These are phyloP conservation scores for Fusarium chaquense DNA, from an alignment of 2,329 filamentous ascomycete species.

Conservation along the genomic window DNA sequence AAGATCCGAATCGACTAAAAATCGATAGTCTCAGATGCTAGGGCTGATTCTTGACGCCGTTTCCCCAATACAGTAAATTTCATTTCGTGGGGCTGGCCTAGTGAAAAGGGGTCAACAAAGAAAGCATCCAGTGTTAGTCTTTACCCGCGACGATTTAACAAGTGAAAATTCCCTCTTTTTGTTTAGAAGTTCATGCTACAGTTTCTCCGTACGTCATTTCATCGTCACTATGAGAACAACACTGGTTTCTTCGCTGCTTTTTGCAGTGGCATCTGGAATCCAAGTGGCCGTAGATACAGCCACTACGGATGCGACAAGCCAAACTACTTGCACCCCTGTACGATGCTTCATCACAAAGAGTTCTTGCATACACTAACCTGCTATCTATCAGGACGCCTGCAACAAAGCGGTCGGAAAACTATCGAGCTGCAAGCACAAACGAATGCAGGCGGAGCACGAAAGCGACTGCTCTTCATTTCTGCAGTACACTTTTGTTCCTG, in stretches of 20 bases:
- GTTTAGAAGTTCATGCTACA: accelerated
- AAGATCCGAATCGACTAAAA: not conserved
- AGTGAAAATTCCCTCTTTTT: not conserved
- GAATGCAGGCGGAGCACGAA: not conserved
- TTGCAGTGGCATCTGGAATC: not conserved
- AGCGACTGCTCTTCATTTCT: conserved; percentile 7
- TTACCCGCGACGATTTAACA: not conserved
- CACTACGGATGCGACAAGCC: not conserved
- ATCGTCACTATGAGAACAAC: not conserved
- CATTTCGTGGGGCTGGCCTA: not conserved
- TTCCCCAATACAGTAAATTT: not conserved
- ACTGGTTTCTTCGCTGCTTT: not conserved
- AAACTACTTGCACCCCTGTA: not conserved
- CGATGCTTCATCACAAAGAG: accelerated
- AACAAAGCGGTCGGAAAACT: not conserved
- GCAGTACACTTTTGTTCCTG: not conserved
- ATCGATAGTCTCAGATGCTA: not conserved
- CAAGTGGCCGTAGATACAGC: not conserved
- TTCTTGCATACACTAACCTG: not conserved
- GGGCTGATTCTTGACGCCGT: not conserved
- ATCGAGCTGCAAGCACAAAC: not conserved
- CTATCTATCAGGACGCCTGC: not conserved
- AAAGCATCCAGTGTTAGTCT: not conserved
- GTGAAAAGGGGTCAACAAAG: not conserved
- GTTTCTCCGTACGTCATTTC: accelerated